Base-by-base conservation (phyloP, 140 eudicot species). In the Oenanthe javanica region DNA sequence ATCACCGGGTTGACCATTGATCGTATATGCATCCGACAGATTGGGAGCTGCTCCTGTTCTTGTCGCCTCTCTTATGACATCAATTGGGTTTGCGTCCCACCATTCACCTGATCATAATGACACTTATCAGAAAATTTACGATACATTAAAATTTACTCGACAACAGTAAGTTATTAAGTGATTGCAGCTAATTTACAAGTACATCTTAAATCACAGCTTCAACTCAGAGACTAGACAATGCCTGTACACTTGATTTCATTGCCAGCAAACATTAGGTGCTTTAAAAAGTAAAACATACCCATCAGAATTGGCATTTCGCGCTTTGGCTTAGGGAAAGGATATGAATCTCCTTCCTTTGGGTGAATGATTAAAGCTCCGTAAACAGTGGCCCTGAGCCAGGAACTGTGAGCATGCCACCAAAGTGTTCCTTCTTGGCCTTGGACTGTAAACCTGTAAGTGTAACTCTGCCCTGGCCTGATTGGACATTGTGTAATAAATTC, bases 381-480 rank as follows among this genome's bases (percentile, higher is more conserved):
- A 47, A 93, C 96, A 0, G 98, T 93, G 43, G 43, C 43, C 3
- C 43, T 40, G 3, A 40, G 43, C 43, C 43, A 40, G 1, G 43
- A 40, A 40, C 43, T 40, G 84, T 93, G 98, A 12, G 97, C 97
- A 70, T 93, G 97, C 97, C 98, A 93, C 98, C 98, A 93, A 4
- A 93, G 82, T 5, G 98, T 93, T 46, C 98, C 98, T 89, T 89
- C 93, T 80, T 93, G 96, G n/a, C 96, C 97, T 57, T 84, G 83
- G 52, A 91, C 89, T 2, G 86, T 91, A 48, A 93, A 91, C 66
- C 91, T 69, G 71, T 91, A 88, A 0, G 96, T 93, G 88, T 91
- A 91, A 81, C 92, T 91, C 46, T 84, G 2, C 72, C 98, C 98
- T 27, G 98, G 97, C 81, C 91, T 88, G 78, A 94, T 92, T 0